Percentiles rank a stretch among this genome's conserved stretches.
phyloP scores from a whole-genome alignment of 768 basidiomycete species.

The Lepiota venenata region DNA sequence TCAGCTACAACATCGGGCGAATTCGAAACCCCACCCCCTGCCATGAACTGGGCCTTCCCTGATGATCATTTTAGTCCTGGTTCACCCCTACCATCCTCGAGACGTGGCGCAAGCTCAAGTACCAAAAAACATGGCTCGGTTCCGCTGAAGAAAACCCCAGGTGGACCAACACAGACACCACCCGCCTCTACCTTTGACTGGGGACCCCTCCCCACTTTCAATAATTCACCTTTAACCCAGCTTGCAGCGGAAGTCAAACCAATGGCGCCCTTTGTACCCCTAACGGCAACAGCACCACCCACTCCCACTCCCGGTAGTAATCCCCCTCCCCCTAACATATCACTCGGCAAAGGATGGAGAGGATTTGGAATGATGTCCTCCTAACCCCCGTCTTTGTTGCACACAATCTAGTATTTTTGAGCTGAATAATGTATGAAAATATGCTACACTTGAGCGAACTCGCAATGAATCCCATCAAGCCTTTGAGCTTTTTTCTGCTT shows the following conservation, averaged over 20 bases:
- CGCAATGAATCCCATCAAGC: not conserved
- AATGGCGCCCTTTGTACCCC: not conserved
- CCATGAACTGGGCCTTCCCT: constrained; percentile 28
- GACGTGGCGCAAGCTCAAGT: constrained; percentile 29
- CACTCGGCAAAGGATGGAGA: constrained; percentile 7
- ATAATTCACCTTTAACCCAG: constrained; percentile 20
- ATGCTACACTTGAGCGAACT: not conserved
- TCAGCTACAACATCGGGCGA: constrained; percentile 11
- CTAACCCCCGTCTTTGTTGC: not conserved
- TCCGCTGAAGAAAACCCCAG: constrained; percentile 32
- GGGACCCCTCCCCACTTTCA: constrained; percentile 56
- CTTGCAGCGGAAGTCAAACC: constrained; percentile 15
- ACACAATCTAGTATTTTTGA: too few relatives aligned
- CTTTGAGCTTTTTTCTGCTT: not conserved
- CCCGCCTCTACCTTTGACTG: constrained; percentile 45
- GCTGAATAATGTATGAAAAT: too few relatives aligned
- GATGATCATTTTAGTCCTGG: constrained; percentile 41
- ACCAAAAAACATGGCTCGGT: constrained; percentile 37
- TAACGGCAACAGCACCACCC: not conserved
- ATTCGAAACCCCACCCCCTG: constrained; percentile 16
- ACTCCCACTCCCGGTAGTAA: not conserved
- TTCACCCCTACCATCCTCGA: constrained; percentile 23
- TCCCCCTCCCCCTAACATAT: not conserved
- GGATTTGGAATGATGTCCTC: constrained; percentile 6
- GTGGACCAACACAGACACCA: constrained; percentile 22